Conservation (phyloP, 2,329 filamentous ascomycete genomes). For the Calonectria ilicicola region DNA sequence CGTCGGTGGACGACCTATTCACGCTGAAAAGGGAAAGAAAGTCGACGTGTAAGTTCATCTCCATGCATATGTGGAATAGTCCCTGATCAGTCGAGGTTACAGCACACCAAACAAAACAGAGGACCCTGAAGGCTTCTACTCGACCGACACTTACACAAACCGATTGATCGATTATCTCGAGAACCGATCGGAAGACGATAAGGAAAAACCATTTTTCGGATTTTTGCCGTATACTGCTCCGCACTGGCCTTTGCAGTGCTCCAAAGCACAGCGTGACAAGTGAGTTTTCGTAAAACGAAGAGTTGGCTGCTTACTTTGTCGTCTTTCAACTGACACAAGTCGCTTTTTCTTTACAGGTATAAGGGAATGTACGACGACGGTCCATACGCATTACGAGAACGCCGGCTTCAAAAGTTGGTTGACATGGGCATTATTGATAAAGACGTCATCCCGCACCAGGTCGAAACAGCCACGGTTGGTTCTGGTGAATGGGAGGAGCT, state of each 20-base stretch:
- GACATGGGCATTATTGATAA: slow-evolving; percentile 65
- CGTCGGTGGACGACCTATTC: slow-evolving; percentile 5
- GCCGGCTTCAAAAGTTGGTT: slow-evolving; percentile 64
- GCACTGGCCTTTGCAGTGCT: slow-evolving; percentile 72
- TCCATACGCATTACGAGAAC: slow-evolving; percentile 64
- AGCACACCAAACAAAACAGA: slow-evolving; percentile 41
- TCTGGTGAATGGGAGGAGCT: slow-evolving; percentile 60
- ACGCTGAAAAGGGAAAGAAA: slow-evolving; percentile 13
- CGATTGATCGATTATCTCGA: slow-evolving; percentile 55
- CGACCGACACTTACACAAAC: slow-evolving; percentile 56
- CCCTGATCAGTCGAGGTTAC: too few species aligned
- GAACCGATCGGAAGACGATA: slow-evolving; percentile 37
- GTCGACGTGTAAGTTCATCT: slow-evolving; percentile 15
- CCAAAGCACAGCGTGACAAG: slow-evolving; percentile 64
- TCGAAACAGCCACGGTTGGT: slow-evolving; percentile 48
- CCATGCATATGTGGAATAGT: neutral
- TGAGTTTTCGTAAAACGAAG: neutral
- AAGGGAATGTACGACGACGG: slow-evolving; percentile 70
- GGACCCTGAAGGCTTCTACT: slow-evolving; percentile 58
- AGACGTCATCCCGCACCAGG: slow-evolving; percentile 61
- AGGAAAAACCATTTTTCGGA: slow-evolving; percentile 39
- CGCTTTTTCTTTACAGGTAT: slow-evolving; percentile 50
- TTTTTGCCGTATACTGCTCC: slow-evolving; percentile 64
- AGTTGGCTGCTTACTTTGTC: neutral
- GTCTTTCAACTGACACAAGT: neutral